A percentile compares a stretch with the other conserved stretches of the same genome.
Evolutionary conservation across 1,284 basidiomycete genomes (phyloP).

Genomic region (Fomitiporia mediterranea): DNA sequence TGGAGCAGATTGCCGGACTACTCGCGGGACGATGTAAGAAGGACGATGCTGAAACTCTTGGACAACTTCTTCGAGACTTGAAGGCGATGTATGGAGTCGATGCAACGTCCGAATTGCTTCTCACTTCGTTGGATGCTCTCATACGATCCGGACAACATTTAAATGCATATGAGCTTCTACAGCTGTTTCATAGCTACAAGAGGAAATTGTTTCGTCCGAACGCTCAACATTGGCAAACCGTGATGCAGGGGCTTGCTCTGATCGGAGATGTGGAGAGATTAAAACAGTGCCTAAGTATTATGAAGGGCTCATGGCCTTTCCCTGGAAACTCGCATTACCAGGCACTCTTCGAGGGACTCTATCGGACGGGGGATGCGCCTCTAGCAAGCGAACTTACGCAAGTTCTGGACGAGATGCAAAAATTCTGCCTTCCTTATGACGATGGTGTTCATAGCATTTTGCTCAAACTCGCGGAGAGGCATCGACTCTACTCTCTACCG

Average conservation of each 20-base stretch:
- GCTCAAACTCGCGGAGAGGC: slow-evolving; percentile 27
- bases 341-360: neutral
- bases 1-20: neutral
- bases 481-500: neutral
- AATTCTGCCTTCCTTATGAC: slow-evolving; percentile 40
- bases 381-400: slow-evolving; percentile 37
- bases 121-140: neutral
- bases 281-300: slow-evolving; percentile 11
- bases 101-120: neutral
- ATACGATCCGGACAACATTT: neutral
- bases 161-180: slow-evolving; percentile 10
- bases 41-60: slow-evolving; percentile 5
- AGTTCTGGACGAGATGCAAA: slow-evolving; percentile 44
- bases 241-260: slow-evolving; percentile 10
- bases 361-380: slow-evolving; percentile 37
- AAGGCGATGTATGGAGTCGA: slow-evolving; percentile 7
- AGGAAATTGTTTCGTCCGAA: slow-evolving; percentile 5
- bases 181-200: neutral
- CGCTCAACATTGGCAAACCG: slow-evolving; percentile 6
- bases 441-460: slow-evolving; percentile 38
- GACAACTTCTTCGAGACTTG: slow-evolving; percentile 6
- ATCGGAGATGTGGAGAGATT: slow-evolving; percentile 8
- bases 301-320: slow-evolving; percentile 13
- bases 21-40: neutral
- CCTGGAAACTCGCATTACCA: slow-evolving; percentile 9